Conservation (phyloP, 2,329 filamentous ascomycete species). For the Chrysosporium keratinophilum region DNA sequence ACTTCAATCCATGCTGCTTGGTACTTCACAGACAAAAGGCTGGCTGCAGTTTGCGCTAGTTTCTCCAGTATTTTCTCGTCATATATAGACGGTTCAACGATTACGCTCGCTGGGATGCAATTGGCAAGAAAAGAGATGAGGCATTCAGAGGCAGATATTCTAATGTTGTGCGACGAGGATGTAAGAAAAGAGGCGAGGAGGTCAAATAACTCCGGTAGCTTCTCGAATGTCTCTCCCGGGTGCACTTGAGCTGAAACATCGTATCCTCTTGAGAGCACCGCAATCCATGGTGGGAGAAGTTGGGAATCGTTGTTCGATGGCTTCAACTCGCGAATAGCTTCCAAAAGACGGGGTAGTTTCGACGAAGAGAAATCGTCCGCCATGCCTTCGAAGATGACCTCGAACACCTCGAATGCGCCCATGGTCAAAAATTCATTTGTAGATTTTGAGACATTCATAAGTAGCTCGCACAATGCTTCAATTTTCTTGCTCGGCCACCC, state of each 20-base stretch:
- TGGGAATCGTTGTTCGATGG: constrained; percentile 90
- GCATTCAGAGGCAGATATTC: constrained; percentile 88
- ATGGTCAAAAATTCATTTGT: constrained; percentile 95
- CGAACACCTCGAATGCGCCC: constrained; percentile 93
- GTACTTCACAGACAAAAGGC: constrained; percentile 77
- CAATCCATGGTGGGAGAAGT: constrained; percentile 90
- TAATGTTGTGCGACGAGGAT: constrained; percentile 83
- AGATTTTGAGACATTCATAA: constrained; percentile 78
- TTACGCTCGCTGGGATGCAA: constrained; percentile 70
- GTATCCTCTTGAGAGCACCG: constrained; percentile 86
- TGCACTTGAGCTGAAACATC: constrained; percentile 84
- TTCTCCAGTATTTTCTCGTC: constrained; percentile 85
- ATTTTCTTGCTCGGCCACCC: constrained; percentile 97
- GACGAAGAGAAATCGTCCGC: constrained; percentile 74
- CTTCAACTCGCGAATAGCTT: constrained; percentile 83
- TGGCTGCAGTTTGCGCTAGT: constrained; percentile 58
- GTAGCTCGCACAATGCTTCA: constrained; percentile 76
- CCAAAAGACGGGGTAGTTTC: constrained; percentile 78
- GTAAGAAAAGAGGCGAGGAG: constrained; percentile 72
- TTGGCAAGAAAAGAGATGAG: constrained; percentile 86
- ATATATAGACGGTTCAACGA: constrained; percentile 80
- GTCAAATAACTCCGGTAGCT: constrained; percentile 72
- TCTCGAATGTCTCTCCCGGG: constrained; percentile 82
- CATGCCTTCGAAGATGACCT: constrained; percentile 92
- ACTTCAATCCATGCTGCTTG: constrained; percentile 92